Evolutionary conservation across 306 rosid species (phyloP).

Genomic region (cucumber (Cucumis sativus)): Cucumber_9930_V3 NC_026657.2:33473501-33474000

Average conservation of each 20-base stretch:
- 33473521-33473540: neutral
- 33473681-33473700: neutral
- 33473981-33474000: constrained; percentile 47
- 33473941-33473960: constrained; percentile 19
- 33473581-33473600: neutral
- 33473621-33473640: neutral
- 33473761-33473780: neutral
- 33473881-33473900: constrained; percentile 43
- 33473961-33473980: constrained; percentile 26
- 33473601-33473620: neutral
- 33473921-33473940: constrained; percentile 50
- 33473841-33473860: constrained; percentile 17
- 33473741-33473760: neutral
- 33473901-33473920: constrained; percentile 72
- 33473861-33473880: constrained; percentile 15
- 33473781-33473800: neutral
- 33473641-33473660: neutral
- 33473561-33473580: neutral
- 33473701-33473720: neutral
- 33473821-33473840: constrained; percentile 15
- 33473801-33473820: constrained; percentile 22
- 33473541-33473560: neutral
- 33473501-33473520: neutral
- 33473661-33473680: neutral
- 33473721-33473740: neutral